These are phyloP conservation scores for Candida xiaguanensis DNA, from an alignment of 805 yeast species.

Conservation along the genomic window DNA sequence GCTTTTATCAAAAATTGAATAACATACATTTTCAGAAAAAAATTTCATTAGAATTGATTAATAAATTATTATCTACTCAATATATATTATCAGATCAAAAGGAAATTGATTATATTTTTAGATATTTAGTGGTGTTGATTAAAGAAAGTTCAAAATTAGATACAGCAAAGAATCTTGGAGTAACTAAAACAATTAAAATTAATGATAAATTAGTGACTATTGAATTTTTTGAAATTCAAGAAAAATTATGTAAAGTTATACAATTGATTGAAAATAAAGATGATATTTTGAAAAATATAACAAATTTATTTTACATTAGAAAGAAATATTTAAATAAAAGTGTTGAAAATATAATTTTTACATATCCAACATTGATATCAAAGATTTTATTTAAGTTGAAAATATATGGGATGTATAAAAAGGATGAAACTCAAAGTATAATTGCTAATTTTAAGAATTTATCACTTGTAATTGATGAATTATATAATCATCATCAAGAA, in stretches of 20 bases:
- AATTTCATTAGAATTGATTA: slow-evolving; percentile 59
- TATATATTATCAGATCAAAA: slow-evolving; percentile 30
- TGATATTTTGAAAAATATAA: slow-evolving; percentile 37
- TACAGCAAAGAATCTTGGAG: slow-evolving; percentile 39
- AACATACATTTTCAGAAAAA: slow-evolving; percentile 48
- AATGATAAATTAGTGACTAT: slow-evolving; percentile 26
- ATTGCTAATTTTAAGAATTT: slow-evolving; percentile 67
- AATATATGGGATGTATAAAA: slow-evolving; percentile 32
- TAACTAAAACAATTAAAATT: slow-evolving; percentile 28
- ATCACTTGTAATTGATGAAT: slow-evolving; percentile 65
- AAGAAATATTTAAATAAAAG: slow-evolving; percentile 51
- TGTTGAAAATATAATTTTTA: slow-evolving; percentile 53
- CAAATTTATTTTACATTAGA: slow-evolving; percentile 31
- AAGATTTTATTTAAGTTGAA: slow-evolving; percentile 59
- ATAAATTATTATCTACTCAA: slow-evolving; percentile 45
- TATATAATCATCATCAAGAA: slow-evolving; percentile 42
- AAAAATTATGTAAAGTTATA: slow-evolving; percentile 63
- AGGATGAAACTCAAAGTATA: slow-evolving; percentile 17
- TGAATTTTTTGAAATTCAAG: slow-evolving; percentile 47
- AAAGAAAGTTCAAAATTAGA: slow-evolving; percentile 27
- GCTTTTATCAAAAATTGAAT: slow-evolving; percentile 50
- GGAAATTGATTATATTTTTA: slow-evolving; percentile 58
- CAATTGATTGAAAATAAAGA: slow-evolving; percentile 47
- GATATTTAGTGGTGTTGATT: slow-evolving; percentile 54
- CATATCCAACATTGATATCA: slow-evolving; percentile 74